Evolutionary conservation across 192 early-diverging fungal species (phyloP), one percentile per base, ranked within the genome.

Genomic region (Podila minutissima): DNA sequence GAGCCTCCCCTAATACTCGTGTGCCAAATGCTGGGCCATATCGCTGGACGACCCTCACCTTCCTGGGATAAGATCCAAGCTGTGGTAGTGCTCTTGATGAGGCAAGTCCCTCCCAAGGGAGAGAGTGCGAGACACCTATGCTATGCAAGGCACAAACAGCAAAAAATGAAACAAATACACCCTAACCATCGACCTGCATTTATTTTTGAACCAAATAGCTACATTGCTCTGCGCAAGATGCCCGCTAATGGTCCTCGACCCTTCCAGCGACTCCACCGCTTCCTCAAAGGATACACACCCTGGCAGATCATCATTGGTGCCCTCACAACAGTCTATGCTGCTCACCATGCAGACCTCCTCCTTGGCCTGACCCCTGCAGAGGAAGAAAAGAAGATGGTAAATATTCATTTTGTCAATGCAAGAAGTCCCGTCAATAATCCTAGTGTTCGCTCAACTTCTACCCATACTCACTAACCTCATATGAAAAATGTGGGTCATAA

Each of bases 31-130:
- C 84, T 99, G 33, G 97, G 97, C 74, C 96, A 99, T 78, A 86
- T 96, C 12, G 85, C 95, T 26, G 97, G 97, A 8, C 94, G 91
- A 64, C 97, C 97, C 20, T 97, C 95, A 26, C 87, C 95, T 12
- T 94, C 91, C 62, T 92, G 92, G 85, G 94, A 96, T 74, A 92
- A 96, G 48, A 73, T 86, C 59, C 92, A 97, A 69, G 92, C 93
- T 11, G 59, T 96, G 22, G 66, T 94, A 1, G 77, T 90, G 10
- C 75, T 89, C 48, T 64, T 90, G 17, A 49, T 83, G 31, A 82
- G 86, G 91, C 71, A 82, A 33, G 74, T 55, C 51, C 59, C 12
- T 1, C n/a, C n/a, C 38, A 13, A 10, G 7, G 35, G 35, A 35
- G 58, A 19, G 19, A 46, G 15, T 1, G 2, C 35, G 10, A 37